These are phyloP conservation scores for Uronychia setigera DNA, from an alignment of 73 alveolate species.

Conservation along the genomic window DNA sequence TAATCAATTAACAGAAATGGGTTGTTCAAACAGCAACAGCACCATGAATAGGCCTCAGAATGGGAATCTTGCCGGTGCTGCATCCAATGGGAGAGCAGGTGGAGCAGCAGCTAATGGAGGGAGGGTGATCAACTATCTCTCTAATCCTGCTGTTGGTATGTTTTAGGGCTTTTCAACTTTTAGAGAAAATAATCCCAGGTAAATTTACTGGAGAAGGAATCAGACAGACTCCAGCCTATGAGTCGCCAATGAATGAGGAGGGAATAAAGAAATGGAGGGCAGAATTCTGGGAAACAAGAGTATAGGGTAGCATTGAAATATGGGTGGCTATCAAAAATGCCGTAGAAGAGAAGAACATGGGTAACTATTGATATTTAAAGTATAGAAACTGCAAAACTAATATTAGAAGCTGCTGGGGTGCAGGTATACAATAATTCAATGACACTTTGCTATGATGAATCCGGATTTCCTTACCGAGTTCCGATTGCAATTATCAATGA, in stretches of 20 bases:
- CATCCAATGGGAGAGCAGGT: no score
- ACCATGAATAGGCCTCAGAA: no score
- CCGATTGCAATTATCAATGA: slow-evolving; percentile 65
- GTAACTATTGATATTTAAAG: neutral
- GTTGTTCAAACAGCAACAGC: no score
- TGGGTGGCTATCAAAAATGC: slow-evolving; percentile 56
- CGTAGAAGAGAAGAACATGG: slow-evolving; percentile 12
- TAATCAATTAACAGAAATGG: no score
- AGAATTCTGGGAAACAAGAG: slow-evolving; percentile 74
- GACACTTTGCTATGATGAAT: slow-evolving; percentile 42
- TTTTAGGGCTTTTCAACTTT: no score
- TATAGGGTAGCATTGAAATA: slow-evolving; percentile 46
- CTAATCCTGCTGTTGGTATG: slow-evolving; percentile 18
- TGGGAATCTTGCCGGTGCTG: no score
- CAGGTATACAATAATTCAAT: slow-evolving; percentile 34
- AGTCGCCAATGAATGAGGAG: slow-evolving; percentile 44
- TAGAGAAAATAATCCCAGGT: slow-evolving; percentile 36
- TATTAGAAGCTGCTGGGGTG: slow-evolving; percentile 51
- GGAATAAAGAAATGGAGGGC: slow-evolving; percentile 61
- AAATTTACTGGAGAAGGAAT: slow-evolving; percentile 48
- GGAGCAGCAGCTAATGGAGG: neutral
- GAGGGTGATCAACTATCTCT: slow-evolving; percentile 5
- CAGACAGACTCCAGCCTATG: slow-evolving; percentile 59
- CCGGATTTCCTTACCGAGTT: slow-evolving; percentile 51
- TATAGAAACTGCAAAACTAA: slow-evolving; percentile 58